Percentiles rank a stretch among this genome's conserved stretches.
These are phyloP conservation scores for Leishmania tarentolae DNA, from an alignment of 208 protist genomes.

Conservation along the genomic window DNA sequence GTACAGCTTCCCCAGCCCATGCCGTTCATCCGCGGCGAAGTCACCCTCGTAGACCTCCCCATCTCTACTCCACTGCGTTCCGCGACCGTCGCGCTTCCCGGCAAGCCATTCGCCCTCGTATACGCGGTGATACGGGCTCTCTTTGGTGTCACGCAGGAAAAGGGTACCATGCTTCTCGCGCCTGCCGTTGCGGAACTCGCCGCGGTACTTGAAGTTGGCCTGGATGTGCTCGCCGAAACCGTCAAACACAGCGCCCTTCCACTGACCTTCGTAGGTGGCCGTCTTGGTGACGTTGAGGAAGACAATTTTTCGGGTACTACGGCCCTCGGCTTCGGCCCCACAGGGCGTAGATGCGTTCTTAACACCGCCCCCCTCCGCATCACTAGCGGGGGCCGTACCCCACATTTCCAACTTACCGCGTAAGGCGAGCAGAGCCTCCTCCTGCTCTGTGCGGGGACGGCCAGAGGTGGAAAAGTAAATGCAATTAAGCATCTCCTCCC, in stretches of 20 bases:
- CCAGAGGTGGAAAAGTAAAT: conserved; percentile 52
- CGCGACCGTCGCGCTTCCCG: conserved; percentile 80
- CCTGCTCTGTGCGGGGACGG: conserved; percentile 83
- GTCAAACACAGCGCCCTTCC: conserved; percentile 79
- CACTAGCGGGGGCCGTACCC: background rate
- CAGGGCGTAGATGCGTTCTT: background rate
- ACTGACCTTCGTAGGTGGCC: conserved; percentile 90
- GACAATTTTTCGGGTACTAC: conserved; percentile 61
- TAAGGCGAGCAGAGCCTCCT: conserved; percentile 76
- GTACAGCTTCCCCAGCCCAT: conserved; percentile 82
- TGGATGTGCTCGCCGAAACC: conserved; percentile 86
- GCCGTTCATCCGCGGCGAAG: conserved; percentile 66
- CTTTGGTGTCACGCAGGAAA: conserved; percentile 62
- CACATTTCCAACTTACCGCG: conserved; percentile 49
- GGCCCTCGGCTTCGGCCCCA: conserved; percentile 21
- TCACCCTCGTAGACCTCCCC: conserved; percentile 91
- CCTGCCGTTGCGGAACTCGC: conserved; percentile 77
- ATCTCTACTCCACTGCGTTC: conserved; percentile 79
- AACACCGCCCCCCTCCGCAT: background rate
- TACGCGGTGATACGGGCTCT: conserved; percentile 68
- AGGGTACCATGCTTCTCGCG: conserved; percentile 86
- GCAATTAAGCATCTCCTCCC: conserved; percentile 48
- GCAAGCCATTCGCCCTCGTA: conserved; percentile 89
- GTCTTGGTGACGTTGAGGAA: conserved; percentile 84
- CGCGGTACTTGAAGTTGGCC: conserved; percentile 76